A percentile compares a stretch with the other conserved stretches of the same genome.
These are phyloP conservation scores for Dioszegia hungarica DNA, from an alignment of 768 basidiomycete species.

Conservation along the genomic window DNA sequence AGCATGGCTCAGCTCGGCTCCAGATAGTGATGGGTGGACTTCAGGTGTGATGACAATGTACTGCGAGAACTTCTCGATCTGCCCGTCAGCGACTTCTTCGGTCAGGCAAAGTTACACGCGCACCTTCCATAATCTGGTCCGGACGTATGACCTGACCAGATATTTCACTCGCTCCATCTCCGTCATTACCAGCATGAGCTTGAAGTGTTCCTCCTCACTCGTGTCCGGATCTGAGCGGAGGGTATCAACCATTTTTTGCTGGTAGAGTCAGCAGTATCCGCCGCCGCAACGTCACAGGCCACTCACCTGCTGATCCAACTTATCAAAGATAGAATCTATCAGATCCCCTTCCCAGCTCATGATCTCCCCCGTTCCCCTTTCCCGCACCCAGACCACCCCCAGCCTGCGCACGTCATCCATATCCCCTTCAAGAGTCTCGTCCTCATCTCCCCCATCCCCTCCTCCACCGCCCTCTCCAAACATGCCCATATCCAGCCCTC, in stretches of 20 bases:
- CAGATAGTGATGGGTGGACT: conserved; percentile 71
- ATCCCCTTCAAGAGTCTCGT: conserved; percentile 2
- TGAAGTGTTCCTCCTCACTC: conserved; percentile 87
- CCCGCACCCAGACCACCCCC: conserved; percentile 36
- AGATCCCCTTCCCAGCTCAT: conserved; percentile 45
- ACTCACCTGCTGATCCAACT: conserved; percentile 47
- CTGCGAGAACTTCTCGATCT: conserved; percentile 87
- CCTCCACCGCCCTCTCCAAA: not conserved
- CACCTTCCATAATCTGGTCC: conserved; percentile 81
- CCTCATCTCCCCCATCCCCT: conserved; percentile 1
- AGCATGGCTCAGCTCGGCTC: conserved; percentile 73
- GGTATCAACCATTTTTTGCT: conserved; percentile 72
- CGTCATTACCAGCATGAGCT: conserved; percentile 87
- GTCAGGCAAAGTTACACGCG: too few species aligned
- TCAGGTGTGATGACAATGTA: conserved; percentile 67
- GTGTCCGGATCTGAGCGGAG: conserved; percentile 74
- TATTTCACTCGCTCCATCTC: conserved; percentile 94
- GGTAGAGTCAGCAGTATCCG: not conserved
- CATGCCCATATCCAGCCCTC: conserved; percentile 5
- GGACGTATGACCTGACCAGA: conserved; percentile 79
- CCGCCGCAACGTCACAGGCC: too few species aligned
- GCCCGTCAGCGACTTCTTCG: conserved; percentile 6
- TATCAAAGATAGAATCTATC: conserved; percentile 42
- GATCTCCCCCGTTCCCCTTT: conserved; percentile 42
- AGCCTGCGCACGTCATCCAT: conserved; percentile 35